Base-by-base conservation (phyloP, 2,329 filamentous ascomycete species). In the Colletotrichum neosansevieriae region DNA sequence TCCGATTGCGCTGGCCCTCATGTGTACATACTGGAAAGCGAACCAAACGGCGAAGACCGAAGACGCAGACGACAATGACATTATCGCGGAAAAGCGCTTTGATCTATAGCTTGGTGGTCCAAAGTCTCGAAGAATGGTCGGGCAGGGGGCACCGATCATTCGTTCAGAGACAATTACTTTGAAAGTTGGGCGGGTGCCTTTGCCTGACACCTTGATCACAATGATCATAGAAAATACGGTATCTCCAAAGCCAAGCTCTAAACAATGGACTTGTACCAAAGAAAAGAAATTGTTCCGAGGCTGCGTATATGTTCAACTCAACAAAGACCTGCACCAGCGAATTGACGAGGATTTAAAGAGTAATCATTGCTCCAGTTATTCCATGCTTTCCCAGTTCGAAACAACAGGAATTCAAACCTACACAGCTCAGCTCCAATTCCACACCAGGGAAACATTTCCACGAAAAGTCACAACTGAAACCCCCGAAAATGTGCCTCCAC, bases 11-110 rank as follows among this genome's bases (percentile, higher is more conserved):
- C 11, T 67, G 19, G n/a, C 54, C 0, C 61, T 74, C 0, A 74
- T 75, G 70, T 70, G 69, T 40, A 49, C 73, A 2, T 76, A 76
- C 15, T 69, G 69, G 71, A 42, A 62, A 15, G 62, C 65, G 24
- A 76, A 76, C 2, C 73, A 65, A 56, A 74, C 45, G 29, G 17
- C 34, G 6, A n/a, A 47, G 17, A 45, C 7, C 5, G 32, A 17
- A 11, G n/a, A 32, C 0, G 15, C 12, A 17, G 44, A 50, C 12
- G 13, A 47, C 56, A 47, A 58, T 24, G 42, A 42, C 24, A 29
- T 34, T 47, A 42, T 58, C 5, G 13, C 2, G 7, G 56, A 58
- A 3, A 58, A 34, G 56, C 38, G 56, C 21, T 58, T 58, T 47
- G 56, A 47, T 42, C 6, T 58, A 17, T 58, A 51, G 42, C n/a